Conservation (phyloP, 1,284 basidiomycete genomes). For the Ganoderma resinaceum region DNA sequence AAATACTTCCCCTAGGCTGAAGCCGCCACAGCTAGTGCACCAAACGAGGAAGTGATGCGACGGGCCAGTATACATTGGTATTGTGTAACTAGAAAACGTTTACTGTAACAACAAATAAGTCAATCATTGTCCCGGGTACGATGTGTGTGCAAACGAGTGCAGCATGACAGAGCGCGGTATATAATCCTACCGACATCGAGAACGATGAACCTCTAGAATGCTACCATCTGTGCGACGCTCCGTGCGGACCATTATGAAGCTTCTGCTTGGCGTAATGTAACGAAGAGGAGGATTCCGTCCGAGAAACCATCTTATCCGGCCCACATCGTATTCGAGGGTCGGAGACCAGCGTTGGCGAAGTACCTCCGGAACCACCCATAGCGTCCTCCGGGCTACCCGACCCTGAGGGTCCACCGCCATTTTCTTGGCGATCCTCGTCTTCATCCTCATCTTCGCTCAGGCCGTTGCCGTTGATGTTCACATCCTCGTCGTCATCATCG, state of each 20-base stretch:
- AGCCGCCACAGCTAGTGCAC: no score
- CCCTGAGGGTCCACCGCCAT: conserved; percentile 14
- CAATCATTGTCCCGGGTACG: conserved; percentile 5
- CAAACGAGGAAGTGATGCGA: not conserved
- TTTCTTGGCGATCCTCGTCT: conserved; percentile 1
- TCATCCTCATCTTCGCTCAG: conserved; percentile 10
- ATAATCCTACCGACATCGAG: not conserved
- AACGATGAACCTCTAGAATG: not conserved
- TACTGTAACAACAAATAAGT: conserved; percentile 16
- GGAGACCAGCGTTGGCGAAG: conserved; percentile 24
- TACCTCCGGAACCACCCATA: conserved; percentile 17
- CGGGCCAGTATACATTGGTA: conserved; percentile 11
- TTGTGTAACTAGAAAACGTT: conserved; percentile 6
- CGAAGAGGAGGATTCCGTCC: not conserved
- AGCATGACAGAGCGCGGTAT: not conserved
- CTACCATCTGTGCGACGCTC: conserved; percentile 7
- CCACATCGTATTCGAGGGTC: conserved; percentile 22
- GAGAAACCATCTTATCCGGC: not conserved
- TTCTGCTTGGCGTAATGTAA: not conserved
- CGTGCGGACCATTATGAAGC: not conserved
- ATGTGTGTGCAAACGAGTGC: not conserved
- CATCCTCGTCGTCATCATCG: conserved; percentile 26
- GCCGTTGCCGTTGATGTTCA: conserved; percentile 9
- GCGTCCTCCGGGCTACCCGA: conserved; percentile 27
- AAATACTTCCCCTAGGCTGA: not conserved